Evolutionary conservation across 257 asterid species (phyloP), one percentile per base, ranked within the genome.

Genomic region (Solanum chaucha): DNA sequence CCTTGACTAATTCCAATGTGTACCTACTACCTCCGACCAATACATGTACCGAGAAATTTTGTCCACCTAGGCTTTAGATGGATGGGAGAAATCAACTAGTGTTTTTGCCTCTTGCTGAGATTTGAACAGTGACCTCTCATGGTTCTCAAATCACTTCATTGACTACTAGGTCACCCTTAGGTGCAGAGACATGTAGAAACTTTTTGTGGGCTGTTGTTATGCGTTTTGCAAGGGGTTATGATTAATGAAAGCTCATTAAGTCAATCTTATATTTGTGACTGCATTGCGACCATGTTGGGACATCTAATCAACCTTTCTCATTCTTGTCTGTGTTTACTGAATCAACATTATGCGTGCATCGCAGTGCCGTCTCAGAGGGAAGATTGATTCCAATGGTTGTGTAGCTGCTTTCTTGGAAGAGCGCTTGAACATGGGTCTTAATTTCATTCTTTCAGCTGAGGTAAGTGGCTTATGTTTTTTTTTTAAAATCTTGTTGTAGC

Each of bases 331-430:
- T 32, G 68, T 28, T 78, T 48, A 80, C 19, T 80, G 40, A 28
- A 28, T 80, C 85, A 28, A 81, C 32, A 81, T 8, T 28, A 5
- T 81, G 28, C 26, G 7, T 48, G 85, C 85, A 34, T 81, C 17
- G 7, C 75, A 83, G 89, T 87, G 89, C 44, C 89, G 89, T 83
- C 87, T 87, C 68, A 87, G 89, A 73, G 89, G 89, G 84, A 87
- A 83, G 87, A 83, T 87, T 36, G 89, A 83, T 83, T 82, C 87
- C 89, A 87, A 58, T 41, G 89, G 89, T 14, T 70, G 84, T 73
- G 82, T 24, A 34, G 55, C 89, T 87, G 87, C 89, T 70, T 87
- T 87, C 58, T 41, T 87, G 75, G 89, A 87, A 87, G 89, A 87
- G 77, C 89, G 87, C 59, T 71, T 87, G 65, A 87, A 87, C 86